Evolutionary conservation across 2,329 filamentous ascomycete species (phyloP), one percentile per base, ranked within the genome.

Genomic region (Fusarium stilboides): DNA sequence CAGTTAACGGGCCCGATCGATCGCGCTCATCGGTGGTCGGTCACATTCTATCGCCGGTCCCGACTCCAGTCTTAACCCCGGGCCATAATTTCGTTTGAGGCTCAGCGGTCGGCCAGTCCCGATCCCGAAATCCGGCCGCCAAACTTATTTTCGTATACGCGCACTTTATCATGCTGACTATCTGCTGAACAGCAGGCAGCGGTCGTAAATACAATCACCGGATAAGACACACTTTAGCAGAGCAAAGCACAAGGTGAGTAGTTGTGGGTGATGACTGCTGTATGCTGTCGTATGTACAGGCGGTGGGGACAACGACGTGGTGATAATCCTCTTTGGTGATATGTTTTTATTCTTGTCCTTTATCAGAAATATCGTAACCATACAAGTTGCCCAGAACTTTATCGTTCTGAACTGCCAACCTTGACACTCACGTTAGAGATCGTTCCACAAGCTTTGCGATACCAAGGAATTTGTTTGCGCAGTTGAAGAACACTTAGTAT

Each of bases 21-120:
- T 43, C 51, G 20, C 36, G 26, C 33, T 31, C 15, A 39, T 36
- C 66, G 66, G 66, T 42, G 17, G 39, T 59, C 66, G 66, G 66
- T n/a, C 19, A 31, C 2, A 17, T 33, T 52, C 24, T 28, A 8
- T 17, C 20, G 43, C 66, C 66, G 66, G 57, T 56, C 31, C 62
- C 67, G 45, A 49, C 34, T 36, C 22, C 22, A 5, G 22, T 24
- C 36, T 24, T 51, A 58, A 22, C 31, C 24, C 19, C 37, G 28
- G 45, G 24, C 37, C 45, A 31, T 31, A 51, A 20, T 22, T 20
- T 15, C 17, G n/a, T 28, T 20, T 63, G 39, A 58, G 37, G 33
- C 39, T 37, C 24, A 34, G 46, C 24, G 19, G 26, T 36, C 59
- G 52, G 61, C 19, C n/a, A 28, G 28, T 51, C 52, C 40, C 59